These are phyloP conservation scores for Nicotiana benthamiana DNA, from an alignment of 257 asterid genomes.

Conservation along the genomic window DNA sequence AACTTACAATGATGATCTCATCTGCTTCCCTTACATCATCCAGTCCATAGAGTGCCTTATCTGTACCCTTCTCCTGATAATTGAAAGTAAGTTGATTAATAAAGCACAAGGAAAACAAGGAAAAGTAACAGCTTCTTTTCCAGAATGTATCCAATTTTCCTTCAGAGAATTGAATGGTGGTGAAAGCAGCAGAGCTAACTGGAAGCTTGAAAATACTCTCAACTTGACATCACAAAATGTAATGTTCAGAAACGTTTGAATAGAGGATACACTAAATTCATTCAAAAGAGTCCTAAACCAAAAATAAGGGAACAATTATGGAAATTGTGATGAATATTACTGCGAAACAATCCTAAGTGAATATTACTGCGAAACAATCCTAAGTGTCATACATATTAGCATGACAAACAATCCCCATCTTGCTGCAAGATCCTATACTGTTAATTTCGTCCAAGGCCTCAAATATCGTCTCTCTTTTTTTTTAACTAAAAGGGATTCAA, in stretches of 20 bases:
- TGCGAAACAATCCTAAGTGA: not conserved
- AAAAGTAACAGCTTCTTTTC: not conserved
- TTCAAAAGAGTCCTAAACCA: not conserved
- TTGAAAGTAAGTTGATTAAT: slow-evolving; percentile 5
- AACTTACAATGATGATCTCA: slow-evolving; percentile 58
- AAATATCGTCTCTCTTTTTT: not conserved
- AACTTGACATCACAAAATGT: not conserved
- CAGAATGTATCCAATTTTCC: not conserved
- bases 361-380: not conserved
- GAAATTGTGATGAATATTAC: not conserved
- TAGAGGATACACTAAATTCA: not conserved
- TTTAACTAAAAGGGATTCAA: not conserved
- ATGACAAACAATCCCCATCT: not conserved
- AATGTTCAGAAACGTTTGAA: not conserved
- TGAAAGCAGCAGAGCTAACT: not conserved
- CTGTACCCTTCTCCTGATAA: slow-evolving; percentile 47
- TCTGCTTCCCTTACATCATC: slow-evolving; percentile 62
- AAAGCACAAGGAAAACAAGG: slow-evolving; percentile 5
- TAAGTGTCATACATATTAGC: not conserved
- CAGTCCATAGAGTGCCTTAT: slow-evolving; percentile 56
- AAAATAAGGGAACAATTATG: not conserved
- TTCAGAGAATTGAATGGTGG: not conserved
- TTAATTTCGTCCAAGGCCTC: not conserved
- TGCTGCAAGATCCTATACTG: not conserved
- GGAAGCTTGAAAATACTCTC: not conserved